These are phyloP conservation scores for Diplotaxis tenuifolia DNA, from an alignment of 345 rosid species.

Conservation along the genomic window DNA sequence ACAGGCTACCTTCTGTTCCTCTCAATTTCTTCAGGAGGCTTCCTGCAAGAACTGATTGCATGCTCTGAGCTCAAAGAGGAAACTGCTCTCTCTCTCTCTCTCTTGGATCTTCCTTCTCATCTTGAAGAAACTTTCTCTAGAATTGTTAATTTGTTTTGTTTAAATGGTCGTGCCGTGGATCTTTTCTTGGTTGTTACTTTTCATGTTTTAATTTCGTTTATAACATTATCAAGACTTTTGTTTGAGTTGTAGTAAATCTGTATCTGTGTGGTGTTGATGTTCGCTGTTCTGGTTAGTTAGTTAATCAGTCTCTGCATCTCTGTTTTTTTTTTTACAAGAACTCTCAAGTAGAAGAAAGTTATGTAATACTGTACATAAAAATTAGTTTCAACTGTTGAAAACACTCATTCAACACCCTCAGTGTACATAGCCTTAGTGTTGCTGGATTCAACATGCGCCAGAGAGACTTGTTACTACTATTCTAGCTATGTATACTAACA, in stretches of 20 bases:
- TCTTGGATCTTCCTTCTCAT: neutral
- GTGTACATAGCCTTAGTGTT: too few relatives aligned
- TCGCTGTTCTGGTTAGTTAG: neutral
- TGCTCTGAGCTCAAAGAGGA: constrained; percentile 46
- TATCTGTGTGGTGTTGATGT: constrained; percentile 10
- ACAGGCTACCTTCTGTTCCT: constrained; percentile 82
- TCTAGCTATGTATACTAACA: neutral
- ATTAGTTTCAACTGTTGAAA: too few relatives aligned
- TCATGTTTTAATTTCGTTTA: constrained; percentile 13
- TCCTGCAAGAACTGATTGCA: constrained; percentile 91
- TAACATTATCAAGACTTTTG: constrained; percentile 18
- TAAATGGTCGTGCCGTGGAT: constrained; percentile 10
- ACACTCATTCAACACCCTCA: too few relatives aligned
- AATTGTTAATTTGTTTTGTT: constrained; percentile 12
- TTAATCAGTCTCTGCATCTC: neutral
- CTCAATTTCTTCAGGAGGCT: constrained; percentile 92
- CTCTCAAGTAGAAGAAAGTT: neutral
- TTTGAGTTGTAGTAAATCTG: constrained; percentile 13
- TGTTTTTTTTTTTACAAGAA: neutral
- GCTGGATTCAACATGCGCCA: neutral
- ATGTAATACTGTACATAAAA: neutral
- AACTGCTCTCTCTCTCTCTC: neutral
- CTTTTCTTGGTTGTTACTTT: constrained; percentile 11
- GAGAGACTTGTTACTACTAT: neutral
- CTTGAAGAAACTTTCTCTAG: neutral